Percentiles rank a stretch among this genome's conserved stretches.
Evolutionary conservation across 495 filamentous ascomycete species (phyloP).

Genomic region (Podospora fimiseda): DNA sequence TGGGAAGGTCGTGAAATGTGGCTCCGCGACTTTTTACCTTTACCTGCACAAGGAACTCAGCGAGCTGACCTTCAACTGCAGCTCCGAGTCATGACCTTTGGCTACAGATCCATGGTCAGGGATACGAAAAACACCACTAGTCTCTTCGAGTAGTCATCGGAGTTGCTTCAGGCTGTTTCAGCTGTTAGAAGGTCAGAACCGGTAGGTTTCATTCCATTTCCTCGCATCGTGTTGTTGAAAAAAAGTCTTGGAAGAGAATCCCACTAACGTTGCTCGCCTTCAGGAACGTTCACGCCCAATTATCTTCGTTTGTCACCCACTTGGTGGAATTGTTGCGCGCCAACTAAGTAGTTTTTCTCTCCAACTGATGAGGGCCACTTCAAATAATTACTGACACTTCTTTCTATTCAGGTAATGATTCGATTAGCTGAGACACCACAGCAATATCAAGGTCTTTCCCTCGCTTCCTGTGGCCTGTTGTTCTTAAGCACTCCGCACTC

Average conservation of each 20-base stretch:
- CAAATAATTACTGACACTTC: no score
- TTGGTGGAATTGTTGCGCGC: neutral
- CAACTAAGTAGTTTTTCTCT: no score
- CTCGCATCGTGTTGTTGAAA: neutral
- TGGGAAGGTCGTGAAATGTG: neutral
- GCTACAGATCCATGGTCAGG: neutral
- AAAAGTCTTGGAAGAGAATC: neutral
- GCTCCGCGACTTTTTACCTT: neutral
- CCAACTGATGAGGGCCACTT: no score
- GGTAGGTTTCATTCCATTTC: no score
- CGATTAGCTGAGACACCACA: neutral
- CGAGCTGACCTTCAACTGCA: neutral
- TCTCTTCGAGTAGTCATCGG: neutral
- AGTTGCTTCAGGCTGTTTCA: neutral
- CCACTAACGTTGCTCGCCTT: neutral
- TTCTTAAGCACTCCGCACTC: neutral
- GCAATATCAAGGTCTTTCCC: neutral
- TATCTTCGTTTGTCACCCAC: neutral
- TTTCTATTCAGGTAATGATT: no score
- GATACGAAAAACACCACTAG: neutral
- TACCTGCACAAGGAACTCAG: neutral
- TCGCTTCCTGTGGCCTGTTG: neutral
- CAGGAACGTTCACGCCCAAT: neutral
- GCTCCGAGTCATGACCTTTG: neutral
- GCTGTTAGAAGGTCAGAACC: neutral